Percentiles rank a stretch among this genome's conserved stretches.
phyloP scores from a whole-genome alignment of 148 eudicot species.

The Chenopodium suecicum region DNA sequence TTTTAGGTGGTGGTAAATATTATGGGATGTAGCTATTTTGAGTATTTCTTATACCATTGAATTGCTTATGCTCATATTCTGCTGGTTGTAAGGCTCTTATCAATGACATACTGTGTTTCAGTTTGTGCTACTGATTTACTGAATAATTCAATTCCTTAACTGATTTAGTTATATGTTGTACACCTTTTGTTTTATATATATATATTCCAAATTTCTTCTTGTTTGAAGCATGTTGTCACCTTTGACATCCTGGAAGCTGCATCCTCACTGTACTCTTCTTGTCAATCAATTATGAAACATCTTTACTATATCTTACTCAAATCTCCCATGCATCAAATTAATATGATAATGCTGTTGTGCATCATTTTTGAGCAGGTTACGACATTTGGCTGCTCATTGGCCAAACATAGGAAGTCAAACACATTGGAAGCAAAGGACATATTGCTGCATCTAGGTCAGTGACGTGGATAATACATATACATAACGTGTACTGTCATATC shows the following conservation, averaged over 20 bases:
- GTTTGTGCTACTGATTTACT: neutral
- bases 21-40: neutral
- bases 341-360: neutral
- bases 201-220: neutral
- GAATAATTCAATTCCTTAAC: neutral
- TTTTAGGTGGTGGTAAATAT: neutral
- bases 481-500: slow-evolving; percentile 8
- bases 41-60: too few species aligned
- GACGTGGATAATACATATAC: slow-evolving; percentile 4
- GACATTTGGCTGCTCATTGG: slow-evolving; percentile 86
- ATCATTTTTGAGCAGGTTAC: slow-evolving; percentile 55
- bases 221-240: neutral
- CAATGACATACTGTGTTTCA: neutral
- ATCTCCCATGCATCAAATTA: neutral
- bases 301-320: neutral
- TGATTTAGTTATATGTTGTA: neutral
- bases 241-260: neutral
- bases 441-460: slow-evolving; percentile 86
- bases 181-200: neutral
- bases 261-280: neutral
- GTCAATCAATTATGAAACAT: neutral
- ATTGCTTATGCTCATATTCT: too few species aligned
- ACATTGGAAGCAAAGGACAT: slow-evolving; percentile 94
- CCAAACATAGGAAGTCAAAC: slow-evolving; percentile 90
- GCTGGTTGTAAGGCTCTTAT: too few species aligned